Evolutionary conservation across 345 rosid genomes (phyloP), one percentile per base, ranked within the genome.

Genomic region (Salix caprea): DNA sequence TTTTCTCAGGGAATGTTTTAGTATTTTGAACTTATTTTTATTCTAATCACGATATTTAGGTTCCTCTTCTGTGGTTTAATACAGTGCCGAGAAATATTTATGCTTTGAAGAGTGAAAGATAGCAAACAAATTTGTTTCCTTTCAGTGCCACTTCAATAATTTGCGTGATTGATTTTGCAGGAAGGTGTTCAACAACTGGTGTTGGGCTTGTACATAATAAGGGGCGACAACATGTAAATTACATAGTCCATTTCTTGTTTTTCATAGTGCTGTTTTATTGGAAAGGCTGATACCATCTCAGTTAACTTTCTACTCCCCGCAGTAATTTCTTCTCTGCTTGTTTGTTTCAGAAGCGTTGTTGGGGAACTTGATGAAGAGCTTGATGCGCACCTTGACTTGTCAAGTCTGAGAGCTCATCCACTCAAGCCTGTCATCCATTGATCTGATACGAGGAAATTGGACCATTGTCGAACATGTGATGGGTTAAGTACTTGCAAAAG

Each of bases 141-240:
- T 32, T 66, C 19, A 34, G 12, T 19, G 62, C 54, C 54, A 1
- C 23, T 6, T 15, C 4, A 37, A 39, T 73, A 3, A 16, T 14
- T n/a, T 44, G 23, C 37, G 62, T 72, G 23, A 62, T 61, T 70
- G 15, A 15, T 66, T 56, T 11, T 54, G 78, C 90, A 92, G 99
- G 97, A 93, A 90, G 99, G 99, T 78, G 99, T 96, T 30, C 95
- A 92, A 82, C 97, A 88, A 80, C 89, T 84, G 74, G 98, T 93
- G 73, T 78, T 96, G 86, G 99, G 99, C 75, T 88, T 96, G 81
- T 93, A 93, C 92, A 91, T 92, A 78, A 93, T 96, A 84, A 86
- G 99, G 86, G 99, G 99, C 9, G 99, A 96, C 83, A 96, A 96
- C 90, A 96, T 96, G 98, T 96, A 93, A 79, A 40, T 70, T 40